phyloP scores from a whole-genome alignment of 305 asterid species.

The Coffea humblotiana region DNA sequence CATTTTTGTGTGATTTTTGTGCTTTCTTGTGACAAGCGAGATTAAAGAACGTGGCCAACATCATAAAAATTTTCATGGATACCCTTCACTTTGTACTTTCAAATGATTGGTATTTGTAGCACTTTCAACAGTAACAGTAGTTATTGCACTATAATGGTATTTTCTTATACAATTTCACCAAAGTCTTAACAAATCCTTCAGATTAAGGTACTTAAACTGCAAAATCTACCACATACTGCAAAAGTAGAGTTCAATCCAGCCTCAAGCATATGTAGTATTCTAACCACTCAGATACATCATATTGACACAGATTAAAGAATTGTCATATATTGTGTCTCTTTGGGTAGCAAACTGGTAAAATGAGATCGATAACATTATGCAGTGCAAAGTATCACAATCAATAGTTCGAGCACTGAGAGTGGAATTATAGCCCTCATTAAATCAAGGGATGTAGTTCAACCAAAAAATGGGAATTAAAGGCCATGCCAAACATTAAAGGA shows the following conservation, averaged over 20 bases:
- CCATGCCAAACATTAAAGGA: neutral
- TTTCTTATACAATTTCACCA: neutral
- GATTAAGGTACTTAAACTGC: neutral
- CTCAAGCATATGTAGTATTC: neutral
- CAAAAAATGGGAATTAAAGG: neutral
- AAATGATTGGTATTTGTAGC: neutral
- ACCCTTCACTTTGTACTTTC: neutral
- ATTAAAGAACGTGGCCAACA: neutral
- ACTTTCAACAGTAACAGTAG: neutral
- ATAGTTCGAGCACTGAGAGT: neutral
- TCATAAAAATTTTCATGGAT: neutral
- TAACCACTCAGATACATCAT: neutral
- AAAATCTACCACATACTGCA: neutral
- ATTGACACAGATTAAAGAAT: neutral
- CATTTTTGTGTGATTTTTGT: neutral
- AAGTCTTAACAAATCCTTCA: neutral
- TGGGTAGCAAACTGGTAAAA: constrained; percentile 1
- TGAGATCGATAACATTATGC: neutral
- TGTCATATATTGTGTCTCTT: neutral
- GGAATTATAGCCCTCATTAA: neutral
- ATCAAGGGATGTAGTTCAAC: neutral
- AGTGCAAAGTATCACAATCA: neutral
- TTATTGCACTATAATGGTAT: neutral
- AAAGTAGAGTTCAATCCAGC: neutral
- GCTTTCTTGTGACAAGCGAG: neutral